phyloP scores from a whole-genome alignment of 345 rosid genomes.

The Brassica napus region Da-Ae NC_063446.1:28047501-28048000 shows the following conservation, averaged over 20 bases:
- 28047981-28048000: slow-evolving; percentile 83
- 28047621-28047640: slow-evolving; percentile 5
- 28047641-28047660: not conserved
- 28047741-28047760: slow-evolving; percentile 69
- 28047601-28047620: slow-evolving; percentile 5
- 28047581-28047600: not conserved
- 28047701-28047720: slow-evolving; percentile 87
- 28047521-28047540: not conserved
- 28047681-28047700: slow-evolving; percentile 88
- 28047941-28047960: slow-evolving; percentile 79
- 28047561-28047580: slow-evolving; percentile 6
- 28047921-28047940: slow-evolving; percentile 84
- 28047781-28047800: not conserved
- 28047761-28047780: not conserved
- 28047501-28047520: not conserved
- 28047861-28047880: slow-evolving; percentile 5
- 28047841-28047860: not conserved
- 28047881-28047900: not conserved
- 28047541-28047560: slow-evolving; percentile 5
- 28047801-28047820: slow-evolving; percentile 7
- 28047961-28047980: slow-evolving; percentile 86
- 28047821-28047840: not conserved
- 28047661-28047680: slow-evolving; percentile 11
- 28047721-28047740: slow-evolving; percentile 95
- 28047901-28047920: slow-evolving; percentile 72